Base-by-base conservation (phyloP, 75 land plant genomes). In the Pinus albicaulis region DNA sequence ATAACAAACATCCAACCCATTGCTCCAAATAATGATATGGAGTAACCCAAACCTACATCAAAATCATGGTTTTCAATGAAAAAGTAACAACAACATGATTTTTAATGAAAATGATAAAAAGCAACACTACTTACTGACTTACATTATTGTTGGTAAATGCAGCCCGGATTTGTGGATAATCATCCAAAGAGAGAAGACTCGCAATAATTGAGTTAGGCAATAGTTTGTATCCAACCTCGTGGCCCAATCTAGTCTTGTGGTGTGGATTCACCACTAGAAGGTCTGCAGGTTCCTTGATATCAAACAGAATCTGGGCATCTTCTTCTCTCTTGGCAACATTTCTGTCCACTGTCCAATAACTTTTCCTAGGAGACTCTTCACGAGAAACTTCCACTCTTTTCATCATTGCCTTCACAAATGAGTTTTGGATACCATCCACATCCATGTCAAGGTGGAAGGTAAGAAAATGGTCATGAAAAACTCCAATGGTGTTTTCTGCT, bases 1-100 rank as follows among this genome's bases (percentile, higher is more conserved):
- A 59, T n/a, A n/a, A n/a, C n/a, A n/a, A n/a, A n/a, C n/a, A n/a
- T n/a, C 75, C 87, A 8, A 85, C 95, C 90, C 90, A 92, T 76
- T 88, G 80, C 76, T 92, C 90, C 2, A 38, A 70, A 19, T 74
- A 52, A 59, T 84, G 77, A 76, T 88, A 85, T 31, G 74, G 81
- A 23, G 88, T 88, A 24, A 86, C 88, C 88, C 88, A 85, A 22
- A 89, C 80, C 82, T 92, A 82, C 57, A 64, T 59, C 5, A 5
- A 59, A 22, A 24, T 44, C 52, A 44, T 44, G 52, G 52, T 0
- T 44, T 44, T 44, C 52, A 59, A 20, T 22, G 7, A 59, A 22
- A 5, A 22, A 59, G n/a, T n/a, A 7, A 5, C 0, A 22, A 10
- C n/a, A 20, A 59, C 11, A 0, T 44, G 52, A 1, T 44, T 59